A percentile compares a stretch with the other conserved stretches of the same genome.
These are phyloP conservation scores for Pulicaria dysenterica DNA, from an alignment of 129 eudicot genomes.

Conservation along the genomic window DNA sequence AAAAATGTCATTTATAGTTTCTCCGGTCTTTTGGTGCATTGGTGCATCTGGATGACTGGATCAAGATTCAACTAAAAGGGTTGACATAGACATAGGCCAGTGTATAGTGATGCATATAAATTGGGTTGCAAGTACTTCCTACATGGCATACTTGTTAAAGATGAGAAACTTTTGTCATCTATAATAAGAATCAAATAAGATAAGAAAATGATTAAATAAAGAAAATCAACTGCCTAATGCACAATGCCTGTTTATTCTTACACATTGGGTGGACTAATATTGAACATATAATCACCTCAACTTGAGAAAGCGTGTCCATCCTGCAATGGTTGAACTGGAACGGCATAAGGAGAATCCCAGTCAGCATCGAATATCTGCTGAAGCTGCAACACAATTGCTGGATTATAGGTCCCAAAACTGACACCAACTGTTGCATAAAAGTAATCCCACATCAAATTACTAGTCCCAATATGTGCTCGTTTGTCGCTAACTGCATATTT, in stretches of 20 bases:
- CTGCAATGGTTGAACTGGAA: slow-evolving; percentile 58
- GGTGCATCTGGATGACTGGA: too few species aligned
- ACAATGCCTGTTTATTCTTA: slow-evolving; percentile 18
- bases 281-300: background rate
- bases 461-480: slow-evolving; percentile 82
- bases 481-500: slow-evolving; percentile 82
- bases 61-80: too few species aligned
- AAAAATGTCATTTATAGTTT: too few species aligned
- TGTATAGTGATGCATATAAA: background rate
- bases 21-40: too few species aligned
- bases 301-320: slow-evolving; percentile 37
- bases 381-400: slow-evolving; percentile 68
- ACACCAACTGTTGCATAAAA: slow-evolving; percentile 77
- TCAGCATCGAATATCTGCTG: slow-evolving; percentile 85
- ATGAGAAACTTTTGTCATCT: background rate
- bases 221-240: slow-evolving; percentile 1
- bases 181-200: background rate
- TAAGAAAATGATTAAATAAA: background rate
- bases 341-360: slow-evolving; percentile 84
- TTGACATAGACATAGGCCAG: too few species aligned
- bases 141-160: background rate
- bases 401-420: slow-evolving; percentile 79
- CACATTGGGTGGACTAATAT: background rate
- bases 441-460: slow-evolving; percentile 85
- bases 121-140: background rate